Evolutionary conservation across 495 filamentous ascomycete genomes (phyloP).

Genomic region (Xylona heveae): DNA sequence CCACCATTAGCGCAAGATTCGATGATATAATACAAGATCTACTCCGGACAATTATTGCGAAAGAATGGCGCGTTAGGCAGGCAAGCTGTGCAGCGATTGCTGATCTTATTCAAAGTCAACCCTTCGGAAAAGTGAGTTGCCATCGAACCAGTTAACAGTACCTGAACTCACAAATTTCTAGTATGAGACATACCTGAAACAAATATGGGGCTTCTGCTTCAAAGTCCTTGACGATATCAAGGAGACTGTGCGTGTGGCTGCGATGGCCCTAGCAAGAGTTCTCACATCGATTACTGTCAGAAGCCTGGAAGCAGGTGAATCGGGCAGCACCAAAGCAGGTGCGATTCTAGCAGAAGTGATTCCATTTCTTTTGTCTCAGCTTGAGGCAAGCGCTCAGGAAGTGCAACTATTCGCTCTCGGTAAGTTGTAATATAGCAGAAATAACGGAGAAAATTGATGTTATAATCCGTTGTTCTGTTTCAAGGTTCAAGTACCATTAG

Average conservation of each 20-base stretch:
- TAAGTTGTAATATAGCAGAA: slow-evolving; percentile 9
- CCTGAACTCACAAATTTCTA: slow-evolving; percentile 3
- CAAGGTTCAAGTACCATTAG: too few relatives aligned
- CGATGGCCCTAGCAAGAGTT: slow-evolving; percentile 57
- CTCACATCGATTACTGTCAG: slow-evolving; percentile 67
- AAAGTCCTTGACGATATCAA: slow-evolving; percentile 91
- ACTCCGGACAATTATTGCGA: slow-evolving; percentile 62
- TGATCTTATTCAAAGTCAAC: slow-evolving; percentile 59
- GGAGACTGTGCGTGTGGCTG: slow-evolving; percentile 61
- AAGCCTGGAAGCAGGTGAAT: slow-evolving; percentile 60
- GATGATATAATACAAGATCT: slow-evolving; percentile 72
- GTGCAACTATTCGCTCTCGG: slow-evolving; percentile 36
- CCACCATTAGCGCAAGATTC: slow-evolving; percentile 53
- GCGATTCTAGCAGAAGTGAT: slow-evolving; percentile 66
- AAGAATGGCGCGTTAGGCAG: slow-evolving; percentile 82
- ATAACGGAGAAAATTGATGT: too few relatives aligned
- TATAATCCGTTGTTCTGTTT: too few relatives aligned
- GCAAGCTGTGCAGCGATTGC: slow-evolving; percentile 80
- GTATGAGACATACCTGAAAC: slow-evolving; percentile 63
- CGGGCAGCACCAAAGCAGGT: slow-evolving; percentile 34
- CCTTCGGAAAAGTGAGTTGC: slow-evolving; percentile 30
- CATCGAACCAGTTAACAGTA: not conserved
- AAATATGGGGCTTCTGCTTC: slow-evolving; percentile 66
- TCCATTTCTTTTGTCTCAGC: slow-evolving; percentile 72
- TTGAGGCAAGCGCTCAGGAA: slow-evolving; percentile 72